phyloP scores from a whole-genome alignment of 768 basidiomycete species.

The Mrakia blollopis region DNA sequence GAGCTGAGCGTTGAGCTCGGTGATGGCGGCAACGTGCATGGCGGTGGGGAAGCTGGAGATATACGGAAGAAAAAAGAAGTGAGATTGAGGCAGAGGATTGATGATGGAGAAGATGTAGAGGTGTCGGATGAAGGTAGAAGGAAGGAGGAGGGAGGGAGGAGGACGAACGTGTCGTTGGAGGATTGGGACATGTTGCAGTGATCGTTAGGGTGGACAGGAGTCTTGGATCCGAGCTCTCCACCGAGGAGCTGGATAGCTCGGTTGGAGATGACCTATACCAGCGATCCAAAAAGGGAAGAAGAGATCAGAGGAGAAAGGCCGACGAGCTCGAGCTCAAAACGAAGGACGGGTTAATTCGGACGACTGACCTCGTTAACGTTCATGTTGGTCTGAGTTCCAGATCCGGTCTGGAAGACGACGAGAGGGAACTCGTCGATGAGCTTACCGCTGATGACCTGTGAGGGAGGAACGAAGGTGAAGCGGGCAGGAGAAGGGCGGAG shows the following conservation, averaged over 20 bases:
- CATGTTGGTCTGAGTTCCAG: slow-evolving; percentile 99
- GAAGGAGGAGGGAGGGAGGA: not conserved
- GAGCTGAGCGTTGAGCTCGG: slow-evolving; percentile 70
- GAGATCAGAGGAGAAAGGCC: not conserved
- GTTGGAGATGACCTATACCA: slow-evolving; percentile 85
- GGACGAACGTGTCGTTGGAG: slow-evolving; percentile 88
- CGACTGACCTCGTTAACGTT: slow-evolving; percentile 93
- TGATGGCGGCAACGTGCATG: slow-evolving; percentile 96
- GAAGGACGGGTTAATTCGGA: not conserved
- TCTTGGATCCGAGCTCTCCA: slow-evolving; percentile 91
- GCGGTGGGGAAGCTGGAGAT: slow-evolving; percentile 83
- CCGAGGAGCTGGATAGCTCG: slow-evolving; percentile 95
- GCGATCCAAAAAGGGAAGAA: not conserved
- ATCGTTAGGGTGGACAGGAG: slow-evolving; percentile 96
- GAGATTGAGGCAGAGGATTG: not conserved
- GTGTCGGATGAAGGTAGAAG: not conserved
- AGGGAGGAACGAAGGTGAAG: not conserved
- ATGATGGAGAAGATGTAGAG: not conserved
- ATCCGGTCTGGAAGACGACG: slow-evolving; percentile 98
- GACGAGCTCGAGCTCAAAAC: not conserved
- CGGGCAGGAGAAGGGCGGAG: not conserved
- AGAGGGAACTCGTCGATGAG: slow-evolving; percentile 93
- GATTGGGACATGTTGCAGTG: slow-evolving; percentile 99
- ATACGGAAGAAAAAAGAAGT: not conserved
- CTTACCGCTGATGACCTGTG: slow-evolving; percentile 94